Evolutionary conservation across 441 rosid genomes (phyloP), one percentile per base, ranked within the genome.

Genomic region (Dalechampia spathulata): DNA sequence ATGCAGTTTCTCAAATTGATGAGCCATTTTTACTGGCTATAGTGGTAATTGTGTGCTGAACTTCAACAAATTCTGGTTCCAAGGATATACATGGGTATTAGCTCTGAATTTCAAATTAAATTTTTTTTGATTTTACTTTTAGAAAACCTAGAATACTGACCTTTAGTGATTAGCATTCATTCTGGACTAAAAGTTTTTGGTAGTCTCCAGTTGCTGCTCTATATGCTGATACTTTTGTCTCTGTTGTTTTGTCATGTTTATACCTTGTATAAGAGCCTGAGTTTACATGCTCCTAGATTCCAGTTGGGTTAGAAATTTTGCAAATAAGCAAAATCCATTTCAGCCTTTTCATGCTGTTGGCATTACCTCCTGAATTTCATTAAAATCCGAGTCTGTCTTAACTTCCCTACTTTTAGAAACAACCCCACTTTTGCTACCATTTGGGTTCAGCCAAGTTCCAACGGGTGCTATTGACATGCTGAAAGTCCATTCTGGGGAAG

Each of bases 11-110:
- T 73, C 90, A 80, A 76, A 79, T 93, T 64, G 93, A 93, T 76
- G 96, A 87, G 81, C 97, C 99, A 32, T 85, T 89, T 83, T 79
- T 85, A 39, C 85, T 87, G 92, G 97, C 79, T 64, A 89, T 93
- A 85, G 97, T 87, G 95, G 97, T 93, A 93, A 89, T 85, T 82
- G 90, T 78, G 96, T 82, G 92, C 96, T 87, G 92, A 93, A 83
- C 87, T 83, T 78, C 99, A 68, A 82, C 87, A 79, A 86, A 83
- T 81, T 93, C 87, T 89, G 95, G 92, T 86, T 83, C 92, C 89
- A 74, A 82, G 96, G 76, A 83, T 82, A 76, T 93, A 65, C 79
- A 73, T 85, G 78, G 95, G 87, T 89, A 89, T 87, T 85, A 80
- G 90, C 97, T 83, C 96, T 79, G 58, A 73, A 79, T 85, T 88